phyloP scores from a whole-genome alignment of 805 yeast species.

The Candida piceae region DNA sequence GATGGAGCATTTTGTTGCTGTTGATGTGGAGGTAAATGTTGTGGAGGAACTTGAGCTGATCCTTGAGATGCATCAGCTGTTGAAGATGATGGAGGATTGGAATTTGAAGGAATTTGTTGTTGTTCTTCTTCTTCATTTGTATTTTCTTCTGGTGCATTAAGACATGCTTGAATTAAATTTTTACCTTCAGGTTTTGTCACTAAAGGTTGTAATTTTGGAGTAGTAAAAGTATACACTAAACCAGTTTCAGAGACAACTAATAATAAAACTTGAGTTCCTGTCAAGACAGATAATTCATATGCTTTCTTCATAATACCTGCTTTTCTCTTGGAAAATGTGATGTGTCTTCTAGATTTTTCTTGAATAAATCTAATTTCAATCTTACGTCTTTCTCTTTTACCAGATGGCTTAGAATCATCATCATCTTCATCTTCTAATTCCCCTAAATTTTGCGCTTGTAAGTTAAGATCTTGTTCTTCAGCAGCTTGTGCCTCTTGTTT shows the following conservation, averaged over 20 bases:
- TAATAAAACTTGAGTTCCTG: slow-evolving; percentile 94
- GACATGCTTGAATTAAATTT: slow-evolving; percentile 91
- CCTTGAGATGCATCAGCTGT: slow-evolving; percentile 20
- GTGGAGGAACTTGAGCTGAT: slow-evolving; percentile 30
- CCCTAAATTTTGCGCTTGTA: slow-evolving; percentile 21
- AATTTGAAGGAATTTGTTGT: slow-evolving; percentile 17
- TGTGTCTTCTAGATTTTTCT: slow-evolving; percentile 96
- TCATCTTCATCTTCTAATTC: slow-evolving; percentile 44
- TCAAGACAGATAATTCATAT: slow-evolving; percentile 92
- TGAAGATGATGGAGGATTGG: slow-evolving; percentile 10
- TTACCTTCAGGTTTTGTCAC: slow-evolving; percentile 98
- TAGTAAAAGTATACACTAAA: slow-evolving; percentile 93
- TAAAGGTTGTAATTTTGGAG: slow-evolving; percentile 97
- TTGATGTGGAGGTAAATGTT: slow-evolving; percentile 31
- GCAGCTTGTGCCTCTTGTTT: slow-evolving; percentile 21
- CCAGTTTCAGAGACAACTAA: slow-evolving; percentile 98
- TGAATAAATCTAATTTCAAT: slow-evolving; percentile 96
- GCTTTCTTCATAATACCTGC: slow-evolving; percentile 99
- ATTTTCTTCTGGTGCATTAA: slow-evolving; percentile 88
- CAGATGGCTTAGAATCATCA: slow-evolving; percentile 42
- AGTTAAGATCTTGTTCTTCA: slow-evolving; percentile 15
- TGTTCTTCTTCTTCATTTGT: slow-evolving; percentile 11
- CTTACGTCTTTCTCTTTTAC: slow-evolving; percentile 66
- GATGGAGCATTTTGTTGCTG: slow-evolving; percentile 23
- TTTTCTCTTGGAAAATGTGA: slow-evolving; percentile 95